These are phyloP conservation scores for Neurospora sp. DNA, from an alignment of 495 filamentous ascomycete species.

Conservation along the genomic window DNA sequence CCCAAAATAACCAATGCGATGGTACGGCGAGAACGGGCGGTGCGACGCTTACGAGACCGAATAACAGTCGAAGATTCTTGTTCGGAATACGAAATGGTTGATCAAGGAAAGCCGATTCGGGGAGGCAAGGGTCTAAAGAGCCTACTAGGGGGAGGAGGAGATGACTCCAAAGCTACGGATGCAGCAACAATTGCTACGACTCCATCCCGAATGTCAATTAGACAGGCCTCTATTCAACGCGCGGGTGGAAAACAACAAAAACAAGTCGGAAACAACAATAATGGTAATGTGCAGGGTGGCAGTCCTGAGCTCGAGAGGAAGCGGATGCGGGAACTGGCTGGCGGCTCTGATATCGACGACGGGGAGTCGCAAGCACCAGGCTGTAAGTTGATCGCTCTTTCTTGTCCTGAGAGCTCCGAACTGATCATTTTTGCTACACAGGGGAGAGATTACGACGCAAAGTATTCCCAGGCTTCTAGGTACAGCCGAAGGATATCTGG, in stretches of 20 bases:
- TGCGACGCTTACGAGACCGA: constrained; percentile 32
- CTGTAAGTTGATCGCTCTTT: constrained; percentile 12
- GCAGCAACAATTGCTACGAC: constrained; percentile 7
- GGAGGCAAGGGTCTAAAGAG: constrained; percentile 4
- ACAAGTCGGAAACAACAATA: neutral
- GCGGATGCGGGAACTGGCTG: constrained; percentile 25
- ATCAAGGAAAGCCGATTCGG: constrained; percentile 8
- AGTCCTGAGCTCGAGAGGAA: constrained; percentile 9
- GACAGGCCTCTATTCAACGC: neutral
- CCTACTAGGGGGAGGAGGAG: constrained; percentile 5
- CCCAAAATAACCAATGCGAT: constrained; percentile 73
- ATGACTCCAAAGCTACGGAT: neutral
- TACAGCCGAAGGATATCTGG: neutral
- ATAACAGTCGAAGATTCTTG: constrained; percentile 11
- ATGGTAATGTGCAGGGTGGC: neutral
- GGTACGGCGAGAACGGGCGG: constrained; percentile 60
- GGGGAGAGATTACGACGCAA: constrained; percentile 14
- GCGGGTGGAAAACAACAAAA: constrained; percentile 1
- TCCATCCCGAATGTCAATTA: neutral
- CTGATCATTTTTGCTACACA: neutral
- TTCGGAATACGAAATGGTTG: neutral
- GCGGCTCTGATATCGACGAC: constrained; percentile 13
- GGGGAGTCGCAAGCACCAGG: constrained; percentile 5
- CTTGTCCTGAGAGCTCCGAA: neutral
- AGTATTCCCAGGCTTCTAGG: constrained; percentile 19